Evolutionary conservation across 2,329 filamentous ascomycete species (phyloP).

Genomic region (Lasiodiplodia sp.): DNA sequence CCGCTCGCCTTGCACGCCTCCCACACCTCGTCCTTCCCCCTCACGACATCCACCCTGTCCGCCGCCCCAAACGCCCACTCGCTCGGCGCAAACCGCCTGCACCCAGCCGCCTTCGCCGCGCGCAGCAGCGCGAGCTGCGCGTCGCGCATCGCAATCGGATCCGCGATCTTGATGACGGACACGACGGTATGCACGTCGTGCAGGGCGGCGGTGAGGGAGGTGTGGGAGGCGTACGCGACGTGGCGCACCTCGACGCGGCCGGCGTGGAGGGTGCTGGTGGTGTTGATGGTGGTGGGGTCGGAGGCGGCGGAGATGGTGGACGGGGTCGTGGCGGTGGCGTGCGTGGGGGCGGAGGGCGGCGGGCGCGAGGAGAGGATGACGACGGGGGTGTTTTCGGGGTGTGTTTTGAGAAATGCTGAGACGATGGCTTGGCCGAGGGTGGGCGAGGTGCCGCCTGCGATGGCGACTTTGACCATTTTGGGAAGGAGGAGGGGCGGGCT

Average conservation of each 20-base stretch:
- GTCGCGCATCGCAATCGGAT: slow-evolving; percentile 35
- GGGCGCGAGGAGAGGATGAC: slow-evolving; percentile 42
- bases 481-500: not conserved
- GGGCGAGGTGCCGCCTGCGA: slow-evolving; percentile 40
- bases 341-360: not conserved
- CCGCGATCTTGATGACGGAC: slow-evolving; percentile 36
- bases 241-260: slow-evolving; percentile 35
- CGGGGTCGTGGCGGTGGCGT: not conserved
- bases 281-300: not conserved
- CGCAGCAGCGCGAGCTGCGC: slow-evolving; percentile 56
- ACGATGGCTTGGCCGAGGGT: slow-evolving; percentile 39
- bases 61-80: slow-evolving; percentile 50
- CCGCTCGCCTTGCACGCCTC: slow-evolving; percentile 35
- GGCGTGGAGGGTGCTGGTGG: not conserved
- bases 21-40: slow-evolving; percentile 38
- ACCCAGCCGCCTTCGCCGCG: slow-evolving; percentile 58
- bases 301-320: not conserved
- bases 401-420: slow-evolving; percentile 34
- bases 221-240: slow-evolving; percentile 40
- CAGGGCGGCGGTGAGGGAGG: slow-evolving; percentile 35
- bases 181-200: slow-evolving; percentile 39
- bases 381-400: slow-evolving; percentile 35
- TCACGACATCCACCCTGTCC: slow-evolving; percentile 34
- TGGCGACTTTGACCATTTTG: slow-evolving; percentile 35
- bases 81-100: slow-evolving; percentile 62